Evolutionary conservation across 2,329 filamentous ascomycete genomes (phyloP).

Genomic region (Fusarium palustre): DNA sequence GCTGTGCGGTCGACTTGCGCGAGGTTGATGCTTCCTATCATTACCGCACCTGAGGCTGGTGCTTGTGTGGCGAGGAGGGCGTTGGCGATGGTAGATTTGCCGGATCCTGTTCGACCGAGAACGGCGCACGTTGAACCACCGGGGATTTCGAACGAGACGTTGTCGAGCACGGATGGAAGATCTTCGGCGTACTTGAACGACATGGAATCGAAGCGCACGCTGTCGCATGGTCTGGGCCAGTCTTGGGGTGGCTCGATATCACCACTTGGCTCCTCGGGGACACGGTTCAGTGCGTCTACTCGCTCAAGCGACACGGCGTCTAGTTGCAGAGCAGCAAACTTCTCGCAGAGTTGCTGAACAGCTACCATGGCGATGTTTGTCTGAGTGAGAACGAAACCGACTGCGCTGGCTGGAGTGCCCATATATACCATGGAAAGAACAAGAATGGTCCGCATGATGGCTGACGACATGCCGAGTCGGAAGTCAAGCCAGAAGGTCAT

Average conservation of each 20-base stretch:
- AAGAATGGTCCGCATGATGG: slow-evolving; percentile 77
- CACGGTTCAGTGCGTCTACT: slow-evolving; percentile 81
- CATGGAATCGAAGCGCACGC: slow-evolving; percentile 80
- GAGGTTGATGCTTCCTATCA: slow-evolving; percentile 66
- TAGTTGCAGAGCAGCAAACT: slow-evolving; percentile 88
- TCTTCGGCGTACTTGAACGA: slow-evolving; percentile 83
- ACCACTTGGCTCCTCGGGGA: slow-evolving; percentile 80
- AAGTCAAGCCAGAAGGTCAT: slow-evolving; percentile 87
- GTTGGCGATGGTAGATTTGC: slow-evolving; percentile 81
- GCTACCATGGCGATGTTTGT: slow-evolving; percentile 53
- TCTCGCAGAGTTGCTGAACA: slow-evolving; percentile 72
- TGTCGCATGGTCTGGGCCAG: slow-evolving; percentile 80
- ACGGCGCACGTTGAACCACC: slow-evolving; percentile 72
- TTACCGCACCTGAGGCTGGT: slow-evolving; percentile 63
- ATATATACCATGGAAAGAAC: slow-evolving; percentile 80
- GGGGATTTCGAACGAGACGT: slow-evolving; percentile 79
- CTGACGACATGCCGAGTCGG: slow-evolving; percentile 73
- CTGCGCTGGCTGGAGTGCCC: slow-evolving; percentile 79
- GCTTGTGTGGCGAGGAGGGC: slow-evolving; percentile 68
- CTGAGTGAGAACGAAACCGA: slow-evolving; percentile 82
- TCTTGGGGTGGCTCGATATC: slow-evolving; percentile 75
- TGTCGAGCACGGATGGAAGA: slow-evolving; percentile 76
- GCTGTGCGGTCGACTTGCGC: slow-evolving; percentile 64
- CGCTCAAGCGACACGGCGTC: slow-evolving; percentile 92
- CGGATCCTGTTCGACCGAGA: slow-evolving; percentile 85